A percentile compares a stretch with the other conserved stretches of the same genome.
Evolutionary conservation across 352 stramenopile species (phyloP).

Genomic region (Globisporangium uncinulatum): DNA sequence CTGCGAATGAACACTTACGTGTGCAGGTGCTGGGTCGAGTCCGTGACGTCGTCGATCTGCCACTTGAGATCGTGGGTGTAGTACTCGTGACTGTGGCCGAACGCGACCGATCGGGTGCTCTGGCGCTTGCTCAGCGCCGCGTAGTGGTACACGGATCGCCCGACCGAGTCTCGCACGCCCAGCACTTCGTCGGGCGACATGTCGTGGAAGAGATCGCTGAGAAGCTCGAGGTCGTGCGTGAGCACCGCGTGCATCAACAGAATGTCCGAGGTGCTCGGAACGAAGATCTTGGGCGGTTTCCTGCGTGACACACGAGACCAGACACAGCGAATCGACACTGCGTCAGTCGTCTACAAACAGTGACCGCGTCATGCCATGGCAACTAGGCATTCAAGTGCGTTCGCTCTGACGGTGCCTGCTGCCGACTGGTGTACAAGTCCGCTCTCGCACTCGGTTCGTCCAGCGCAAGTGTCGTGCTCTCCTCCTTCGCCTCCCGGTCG

Average conservation of each 20-base stretch:
- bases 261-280: slow-evolving; percentile 28
- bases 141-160: slow-evolving; percentile 46
- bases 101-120: slow-evolving; percentile 17
- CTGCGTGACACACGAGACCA: neutral
- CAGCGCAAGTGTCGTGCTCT: neutral
- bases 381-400: neutral
- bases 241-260: slow-evolving; percentile 39
- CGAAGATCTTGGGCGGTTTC: slow-evolving; percentile 22
- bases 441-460: neutral
- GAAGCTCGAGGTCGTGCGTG: slow-evolving; percentile 15
- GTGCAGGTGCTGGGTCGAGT: slow-evolving; percentile 24
- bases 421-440: slow-evolving; percentile 5
- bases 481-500: neutral
- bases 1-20: slow-evolving; percentile 9
- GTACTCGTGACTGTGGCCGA: slow-evolving; percentile 26
- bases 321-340: too few species aligned
- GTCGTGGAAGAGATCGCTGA: slow-evolving; percentile 18
- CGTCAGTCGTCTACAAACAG: too few species aligned
- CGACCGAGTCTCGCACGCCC: slow-evolving; percentile 18
- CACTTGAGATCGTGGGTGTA: slow-evolving; percentile 18
- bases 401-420: neutral
- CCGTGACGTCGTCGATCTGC: slow-evolving; percentile 25
- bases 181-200: slow-evolving; percentile 26
- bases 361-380: too few species aligned
- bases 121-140: slow-evolving; percentile 24